Percentiles rank a stretch among this genome's conserved stretches.
Conservation (phyloP, 1,139 yeast genomes). For the Sugiyamaella pinicola region DNA sequence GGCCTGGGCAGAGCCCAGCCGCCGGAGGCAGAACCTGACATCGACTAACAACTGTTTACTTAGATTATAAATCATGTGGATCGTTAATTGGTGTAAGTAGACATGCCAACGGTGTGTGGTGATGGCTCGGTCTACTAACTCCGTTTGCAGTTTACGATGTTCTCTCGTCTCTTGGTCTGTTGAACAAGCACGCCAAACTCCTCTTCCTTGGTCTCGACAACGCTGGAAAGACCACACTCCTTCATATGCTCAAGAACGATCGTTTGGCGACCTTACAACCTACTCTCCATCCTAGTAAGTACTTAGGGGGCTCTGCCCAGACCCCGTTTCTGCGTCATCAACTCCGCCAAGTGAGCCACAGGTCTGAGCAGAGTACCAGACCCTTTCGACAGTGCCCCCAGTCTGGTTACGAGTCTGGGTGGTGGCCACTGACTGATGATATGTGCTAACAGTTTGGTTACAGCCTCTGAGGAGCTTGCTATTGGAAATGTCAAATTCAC, state of each 20-base stretch:
- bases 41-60: not conserved
- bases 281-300: conserved; percentile 80
- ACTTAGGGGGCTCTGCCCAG: not conserved
- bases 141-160: conserved; percentile 66
- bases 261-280: conserved; percentile 97
- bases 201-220: conserved; percentile 95
- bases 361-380: not conserved
- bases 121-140: not conserved
- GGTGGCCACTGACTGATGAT: not conserved
- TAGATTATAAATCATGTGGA: conserved; percentile 49
- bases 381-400: too few species aligned
- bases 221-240: conserved; percentile 96
- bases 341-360: not conserved
- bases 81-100: conserved; percentile 58
- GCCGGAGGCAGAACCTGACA: not conserved
- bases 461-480: conserved; percentile 92
- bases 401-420: too few species aligned
- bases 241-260: conserved; percentile 97
- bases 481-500: conserved; percentile 96
- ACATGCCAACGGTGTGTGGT: not conserved
- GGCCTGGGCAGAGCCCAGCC: too few species aligned
- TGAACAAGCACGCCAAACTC: conserved; percentile 97
- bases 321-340: not conserved
- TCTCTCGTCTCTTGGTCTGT: conserved; percentile 87
- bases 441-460: not conserved